Evolutionary conservation across 306 rosid species (phyloP).

Genomic region (Senna tora): DNA sequence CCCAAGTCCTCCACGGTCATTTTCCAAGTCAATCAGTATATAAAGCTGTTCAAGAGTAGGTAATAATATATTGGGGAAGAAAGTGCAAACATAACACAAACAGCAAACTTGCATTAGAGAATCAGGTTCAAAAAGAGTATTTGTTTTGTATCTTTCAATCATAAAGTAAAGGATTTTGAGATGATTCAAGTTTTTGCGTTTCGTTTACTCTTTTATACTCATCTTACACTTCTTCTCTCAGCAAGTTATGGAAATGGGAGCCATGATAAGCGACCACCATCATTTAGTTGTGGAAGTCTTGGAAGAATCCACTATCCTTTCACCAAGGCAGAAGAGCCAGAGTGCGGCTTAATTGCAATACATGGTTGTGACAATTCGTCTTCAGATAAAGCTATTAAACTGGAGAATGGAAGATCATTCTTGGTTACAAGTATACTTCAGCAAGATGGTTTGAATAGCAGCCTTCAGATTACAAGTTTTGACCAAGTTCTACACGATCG

Average conservation of each 20-base stretch:
- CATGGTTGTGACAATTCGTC: not conserved
- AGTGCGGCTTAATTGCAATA: slow-evolving; percentile 17
- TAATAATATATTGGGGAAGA: not conserved
- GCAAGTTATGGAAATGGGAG: not conserved
- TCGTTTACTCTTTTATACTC: not conserved
- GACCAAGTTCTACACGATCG: not conserved
- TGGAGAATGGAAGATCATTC: slow-evolving; percentile 11
- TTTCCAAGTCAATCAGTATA: slow-evolving; percentile 43
- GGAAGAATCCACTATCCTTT: slow-evolving; percentile 27
- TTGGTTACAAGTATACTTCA: not conserved
- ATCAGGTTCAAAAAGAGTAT: not conserved
- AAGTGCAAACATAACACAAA: not conserved
- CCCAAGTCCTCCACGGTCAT: slow-evolving; percentile 22
- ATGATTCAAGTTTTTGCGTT: not conserved
- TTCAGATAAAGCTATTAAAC: not conserved
- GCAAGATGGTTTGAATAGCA: not conserved
- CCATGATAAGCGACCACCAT: not conserved
- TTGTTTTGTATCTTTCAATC: not conserved
- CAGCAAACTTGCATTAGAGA: not conserved
- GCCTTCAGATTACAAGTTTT: not conserved
- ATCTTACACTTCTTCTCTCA: not conserved
- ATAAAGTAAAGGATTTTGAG: not conserved
- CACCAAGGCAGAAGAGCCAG: not conserved
- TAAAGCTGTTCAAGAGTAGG: not conserved
- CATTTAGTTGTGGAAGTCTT: slow-evolving; percentile 37